Percentiles rank a stretch among this genome's conserved stretches.
Evolutionary conservation across 306 rosid species (phyloP).

Genomic region (Cicer judaicum): DNA sequence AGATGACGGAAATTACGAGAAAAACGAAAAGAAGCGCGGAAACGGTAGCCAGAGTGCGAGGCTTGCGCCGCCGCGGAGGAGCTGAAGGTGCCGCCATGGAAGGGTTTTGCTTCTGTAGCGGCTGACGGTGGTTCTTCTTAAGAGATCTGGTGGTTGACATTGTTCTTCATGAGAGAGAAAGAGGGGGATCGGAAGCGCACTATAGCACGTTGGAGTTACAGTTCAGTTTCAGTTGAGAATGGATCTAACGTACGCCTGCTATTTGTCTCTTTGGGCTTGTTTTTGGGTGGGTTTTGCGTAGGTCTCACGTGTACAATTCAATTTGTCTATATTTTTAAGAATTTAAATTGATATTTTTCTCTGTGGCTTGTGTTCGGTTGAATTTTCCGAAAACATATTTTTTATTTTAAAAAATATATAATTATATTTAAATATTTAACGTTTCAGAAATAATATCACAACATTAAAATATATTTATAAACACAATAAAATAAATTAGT

Average conservation of each 20-base stretch:
- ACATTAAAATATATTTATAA: too few species aligned
- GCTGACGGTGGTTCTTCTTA: slow-evolving; percentile 55
- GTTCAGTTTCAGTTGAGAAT: background rate
- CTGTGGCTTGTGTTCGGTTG: too few species aligned
- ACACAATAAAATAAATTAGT: too few species aligned
- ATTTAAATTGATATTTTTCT: too few species aligned
- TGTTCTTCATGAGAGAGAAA: slow-evolving; percentile 36
- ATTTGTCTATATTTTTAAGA: too few species aligned
- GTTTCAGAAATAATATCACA: too few species aligned
- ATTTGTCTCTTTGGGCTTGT: background rate
- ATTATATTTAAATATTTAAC: too few species aligned
- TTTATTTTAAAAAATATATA: too few species aligned
- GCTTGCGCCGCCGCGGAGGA: slow-evolving; percentile 45
- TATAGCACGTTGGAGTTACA: slow-evolving; percentile 4
- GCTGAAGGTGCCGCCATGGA: slow-evolving; percentile 58
- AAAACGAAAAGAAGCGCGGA: slow-evolving; percentile 45
- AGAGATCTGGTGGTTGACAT: slow-evolving; percentile 64
- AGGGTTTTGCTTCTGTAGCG: slow-evolving; percentile 43
- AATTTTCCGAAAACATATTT: too few species aligned
- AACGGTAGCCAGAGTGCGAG: slow-evolving; percentile 17
- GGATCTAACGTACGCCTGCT: slow-evolving; percentile 38
- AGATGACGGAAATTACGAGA: slow-evolving; percentile 46
- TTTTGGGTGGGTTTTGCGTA: too few species aligned
- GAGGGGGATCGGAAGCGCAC: slow-evolving; percentile 26
- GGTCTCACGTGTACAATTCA: too few species aligned